Base-by-base conservation (phyloP, 768 basidiomycete species). In the Tremella fuciformis region DNA sequence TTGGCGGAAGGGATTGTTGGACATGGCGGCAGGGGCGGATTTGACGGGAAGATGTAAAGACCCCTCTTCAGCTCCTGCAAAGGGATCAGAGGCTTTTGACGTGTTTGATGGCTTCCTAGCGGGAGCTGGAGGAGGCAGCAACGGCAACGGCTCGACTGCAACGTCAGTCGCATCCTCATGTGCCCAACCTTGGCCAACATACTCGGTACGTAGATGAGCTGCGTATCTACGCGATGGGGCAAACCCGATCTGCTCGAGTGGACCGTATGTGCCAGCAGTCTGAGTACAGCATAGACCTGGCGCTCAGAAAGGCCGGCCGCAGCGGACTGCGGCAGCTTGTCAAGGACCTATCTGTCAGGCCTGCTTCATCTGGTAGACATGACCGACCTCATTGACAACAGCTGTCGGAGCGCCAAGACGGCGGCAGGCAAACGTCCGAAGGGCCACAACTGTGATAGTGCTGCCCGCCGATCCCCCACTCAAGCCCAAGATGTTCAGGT, bases 221-320 rank as follows among this genome's bases (percentile, higher is more conserved):
- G 42, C 42, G 22, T 8, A n/a, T 46, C 42, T 18, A 22, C 42
- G n/a, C 22, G n/a, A 18, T 46, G 42, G 22, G 42, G 42, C 22
- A n/a, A 18, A 8, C 22, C 22, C 6, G n/a, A 22, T 46, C 42
- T 22, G n/a, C 22, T 46, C n/a, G n/a, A 18, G 16, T 22, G n/a
- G 22, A 46, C 42, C 6, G 42, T 18, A 46, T 46, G 42, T 6
- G 42, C 42, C 42, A 46, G 22, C 15, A 46, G 22, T 22, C 42
- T 46, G n/a, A 46, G n/a, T 15, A 46, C 42, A 18, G n/a, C 42
- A 46, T 46, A 46, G n/a, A 46, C 42, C 42, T 46, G 42, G 8
- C 42, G n/a, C n/a, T 46, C 42, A 8, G 42, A 46, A 4, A 46
- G 15, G n/a, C 42, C 22, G 4, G 4, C 6, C 4, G 6, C 42